These are phyloP conservation scores for Metschnikowia amazonensis DNA, from an alignment of 805 yeast species.

Conservation along the genomic window DNA sequence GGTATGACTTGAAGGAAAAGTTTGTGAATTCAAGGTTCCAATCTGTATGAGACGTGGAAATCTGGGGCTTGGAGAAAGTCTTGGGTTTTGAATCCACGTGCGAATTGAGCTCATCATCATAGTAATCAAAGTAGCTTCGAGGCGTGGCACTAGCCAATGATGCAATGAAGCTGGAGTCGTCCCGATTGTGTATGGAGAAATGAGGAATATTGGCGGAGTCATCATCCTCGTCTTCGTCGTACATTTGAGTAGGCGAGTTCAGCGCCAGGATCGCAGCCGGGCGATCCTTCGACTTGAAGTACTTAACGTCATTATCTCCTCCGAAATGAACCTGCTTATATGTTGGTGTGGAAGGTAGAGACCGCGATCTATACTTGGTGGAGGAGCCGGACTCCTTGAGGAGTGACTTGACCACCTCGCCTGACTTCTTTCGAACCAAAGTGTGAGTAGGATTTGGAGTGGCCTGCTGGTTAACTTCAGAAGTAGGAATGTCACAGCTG, in stretches of 20 bases:
- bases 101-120: constrained; percentile 19
- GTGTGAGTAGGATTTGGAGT: background rate
- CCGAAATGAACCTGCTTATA: constrained; percentile 80
- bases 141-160: constrained; percentile 4
- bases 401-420: constrained; percentile 55
- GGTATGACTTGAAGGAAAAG: constrained; percentile 46
- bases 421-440: constrained; percentile 77
- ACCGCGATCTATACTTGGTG: constrained; percentile 26
- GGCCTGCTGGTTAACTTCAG: background rate
- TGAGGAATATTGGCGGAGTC: constrained; percentile 12
- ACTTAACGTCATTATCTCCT: constrained; percentile 60
- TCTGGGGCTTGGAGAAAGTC: constrained; percentile 18
- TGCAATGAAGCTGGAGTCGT: constrained; percentile 13
- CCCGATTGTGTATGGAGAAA: constrained; percentile 20
- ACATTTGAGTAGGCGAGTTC: constrained; percentile 48
- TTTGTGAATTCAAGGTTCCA: constrained; percentile 46
- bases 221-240: constrained; percentile 21
- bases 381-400: constrained; percentile 46
- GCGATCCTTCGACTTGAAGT: constrained; percentile 66
- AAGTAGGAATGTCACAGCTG: background rate
- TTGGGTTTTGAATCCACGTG: constrained; percentile 12
- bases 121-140: constrained; percentile 14
- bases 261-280: constrained; percentile 75
- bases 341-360: constrained; percentile 50
- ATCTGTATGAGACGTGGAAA: constrained; percentile 13